Percentiles rank a stretch among this genome's conserved stretches.
Evolutionary conservation across 2,329 filamentous ascomycete species (phyloP).

Genomic region (Phaeomoniella chlamydospora): DNA sequence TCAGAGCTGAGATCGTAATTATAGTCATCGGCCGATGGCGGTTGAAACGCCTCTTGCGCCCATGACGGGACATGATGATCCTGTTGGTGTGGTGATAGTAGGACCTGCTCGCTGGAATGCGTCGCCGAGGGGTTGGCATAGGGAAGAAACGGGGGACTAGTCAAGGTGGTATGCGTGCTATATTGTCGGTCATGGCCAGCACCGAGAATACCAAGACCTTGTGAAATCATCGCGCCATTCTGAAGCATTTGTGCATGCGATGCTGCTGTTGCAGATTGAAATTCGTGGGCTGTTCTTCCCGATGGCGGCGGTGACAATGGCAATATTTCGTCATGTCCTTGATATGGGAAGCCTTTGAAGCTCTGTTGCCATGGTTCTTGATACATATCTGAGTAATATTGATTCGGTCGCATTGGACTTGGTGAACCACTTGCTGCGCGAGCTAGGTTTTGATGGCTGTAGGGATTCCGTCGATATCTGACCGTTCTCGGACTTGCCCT

Average conservation of each 20-base stretch:
- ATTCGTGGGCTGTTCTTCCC: conserved; percentile 17
- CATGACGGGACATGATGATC: conserved; percentile 24
- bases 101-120: conserved; percentile 21
- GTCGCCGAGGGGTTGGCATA: conserved; percentile 14
- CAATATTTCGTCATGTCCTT: conserved; percentile 25
- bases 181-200: background rate
- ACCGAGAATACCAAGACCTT: background rate
- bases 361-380: conserved; percentile 36
- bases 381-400: conserved; percentile 15
- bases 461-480: conserved; percentile 23
- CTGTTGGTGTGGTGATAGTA: conserved; percentile 23
- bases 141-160: conserved; percentile 19
- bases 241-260: background rate
- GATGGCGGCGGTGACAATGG: conserved; percentile 31
- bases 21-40: conserved; percentile 4
- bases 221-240: background rate
- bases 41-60: conserved; percentile 22
- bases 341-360: conserved; percentile 37
- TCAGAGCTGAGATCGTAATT: conserved; percentile 9
- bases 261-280: background rate
- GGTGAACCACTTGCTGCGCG: conserved; percentile 29
- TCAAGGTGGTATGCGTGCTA: conserved; percentile 1
- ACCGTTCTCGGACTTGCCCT: conserved; percentile 17
- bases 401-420: conserved; percentile 35
- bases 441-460: conserved; percentile 21